Percentiles rank a stretch among this genome's conserved stretches.
phyloP scores from a whole-genome alignment of 2,329 filamentous ascomycete species.

The Elsinoe necatrix region DNA sequence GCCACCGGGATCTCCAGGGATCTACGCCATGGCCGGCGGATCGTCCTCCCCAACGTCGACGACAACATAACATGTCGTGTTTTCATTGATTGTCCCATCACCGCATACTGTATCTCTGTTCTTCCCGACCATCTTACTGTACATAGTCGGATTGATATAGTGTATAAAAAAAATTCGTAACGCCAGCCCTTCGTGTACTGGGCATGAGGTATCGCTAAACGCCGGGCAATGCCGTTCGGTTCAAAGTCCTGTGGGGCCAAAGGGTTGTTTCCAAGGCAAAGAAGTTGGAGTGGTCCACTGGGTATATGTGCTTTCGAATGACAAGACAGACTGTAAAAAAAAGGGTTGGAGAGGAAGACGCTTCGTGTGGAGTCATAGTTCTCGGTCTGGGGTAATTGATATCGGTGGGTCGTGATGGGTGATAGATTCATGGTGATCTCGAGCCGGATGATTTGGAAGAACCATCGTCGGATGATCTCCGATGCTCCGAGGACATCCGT shows the following conservation, averaged over 20 bases:
- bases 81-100: not conserved
- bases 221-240: conserved; percentile 10
- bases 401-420: not conserved
- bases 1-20: conserved; percentile 3
- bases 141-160: not conserved
- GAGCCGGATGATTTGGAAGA: conserved; percentile 11
- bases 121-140: not conserved
- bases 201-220: conserved; percentile 5
- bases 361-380: not conserved
- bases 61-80: not conserved
- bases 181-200: conserved; percentile 10
- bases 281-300: conserved; percentile 12
- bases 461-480: conserved; percentile 23
- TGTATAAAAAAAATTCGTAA: conserved; percentile 9
- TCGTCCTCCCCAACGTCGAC: not conserved
- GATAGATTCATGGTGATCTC: conserved; percentile 1
- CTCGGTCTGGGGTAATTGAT: conserved; percentile 3
- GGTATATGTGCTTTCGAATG: conserved; percentile 15
- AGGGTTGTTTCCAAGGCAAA: not conserved
- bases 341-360: not conserved
- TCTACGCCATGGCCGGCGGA: not conserved
- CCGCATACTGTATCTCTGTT: not conserved
- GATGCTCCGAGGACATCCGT: conserved; percentile 26
- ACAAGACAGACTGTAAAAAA: not conserved
- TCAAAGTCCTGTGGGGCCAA: conserved; percentile 7